phyloP scores from a whole-genome alignment of 805 yeast species.

The Barnettozyma populi region DNA sequence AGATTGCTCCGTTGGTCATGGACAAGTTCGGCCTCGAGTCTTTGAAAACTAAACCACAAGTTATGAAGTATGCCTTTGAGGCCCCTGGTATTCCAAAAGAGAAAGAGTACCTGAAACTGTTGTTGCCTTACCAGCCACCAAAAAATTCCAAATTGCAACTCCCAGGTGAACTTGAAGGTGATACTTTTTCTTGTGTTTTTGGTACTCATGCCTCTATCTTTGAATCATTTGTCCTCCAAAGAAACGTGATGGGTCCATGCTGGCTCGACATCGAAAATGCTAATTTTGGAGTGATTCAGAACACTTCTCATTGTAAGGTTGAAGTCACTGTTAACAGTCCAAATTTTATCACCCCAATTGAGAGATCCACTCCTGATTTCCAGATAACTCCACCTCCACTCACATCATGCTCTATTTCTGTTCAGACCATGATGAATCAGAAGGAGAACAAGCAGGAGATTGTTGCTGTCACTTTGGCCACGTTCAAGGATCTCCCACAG shows the following conservation, averaged over 20 bases:
- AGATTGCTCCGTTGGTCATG: slow-evolving; percentile 61
- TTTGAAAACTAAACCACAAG: slow-evolving; percentile 65
- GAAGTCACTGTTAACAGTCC: slow-evolving; percentile 60
- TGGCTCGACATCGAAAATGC: slow-evolving; percentile 77
- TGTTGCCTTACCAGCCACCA: slow-evolving; percentile 69
- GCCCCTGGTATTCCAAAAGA: slow-evolving; percentile 71
- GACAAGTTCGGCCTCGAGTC: slow-evolving; percentile 55
- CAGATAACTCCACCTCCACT: slow-evolving; percentile 54
- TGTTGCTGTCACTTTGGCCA: slow-evolving; percentile 73
- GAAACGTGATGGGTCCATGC: slow-evolving; percentile 94
- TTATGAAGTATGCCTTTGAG: slow-evolving; percentile 85
- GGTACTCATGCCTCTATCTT: slow-evolving; percentile 72
- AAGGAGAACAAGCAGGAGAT: slow-evolving; percentile 78
- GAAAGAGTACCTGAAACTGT: slow-evolving; percentile 71
- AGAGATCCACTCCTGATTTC: slow-evolving; percentile 33
- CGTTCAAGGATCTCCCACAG: slow-evolving; percentile 63
- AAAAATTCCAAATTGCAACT: slow-evolving; percentile 39
- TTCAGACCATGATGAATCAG: slow-evolving; percentile 77
- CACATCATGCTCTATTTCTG: slow-evolving; percentile 66
- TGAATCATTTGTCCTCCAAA: slow-evolving; percentile 79
- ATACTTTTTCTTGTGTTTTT: slow-evolving; percentile 71
- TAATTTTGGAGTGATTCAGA: slow-evolving; percentile 51
- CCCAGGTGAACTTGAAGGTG: slow-evolving; percentile 69
- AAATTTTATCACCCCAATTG: slow-evolving; percentile 40
- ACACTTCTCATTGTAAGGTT: slow-evolving; percentile 75